These are phyloP conservation scores for Ocimum tenuiflorum DNA, from an alignment of 257 asterid species.

Conservation along the genomic window DNA sequence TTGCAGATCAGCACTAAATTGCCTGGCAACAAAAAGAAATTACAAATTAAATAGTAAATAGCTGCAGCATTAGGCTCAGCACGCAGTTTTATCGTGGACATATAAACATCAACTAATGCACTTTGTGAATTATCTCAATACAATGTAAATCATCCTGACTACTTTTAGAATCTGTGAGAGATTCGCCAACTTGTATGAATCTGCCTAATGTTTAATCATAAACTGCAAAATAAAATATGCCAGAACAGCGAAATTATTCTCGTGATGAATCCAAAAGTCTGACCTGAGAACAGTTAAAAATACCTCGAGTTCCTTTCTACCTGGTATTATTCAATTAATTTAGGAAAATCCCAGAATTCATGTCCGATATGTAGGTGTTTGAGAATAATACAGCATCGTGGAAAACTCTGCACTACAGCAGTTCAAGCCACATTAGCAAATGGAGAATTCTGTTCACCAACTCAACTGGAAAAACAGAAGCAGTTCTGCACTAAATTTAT, in stretches of 20 bases:
- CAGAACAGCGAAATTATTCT: neutral
- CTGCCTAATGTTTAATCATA: neutral
- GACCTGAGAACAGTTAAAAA: neutral
- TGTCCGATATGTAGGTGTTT: neutral
- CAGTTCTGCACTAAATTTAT: neutral
- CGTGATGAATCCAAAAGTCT: neutral
- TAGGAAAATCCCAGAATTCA: neutral
- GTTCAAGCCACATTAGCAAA: conserved; percentile 4
- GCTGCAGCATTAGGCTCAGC: neutral
- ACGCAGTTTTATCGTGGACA: conserved; percentile 4
- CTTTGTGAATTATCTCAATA: neutral
- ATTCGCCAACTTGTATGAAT: neutral
- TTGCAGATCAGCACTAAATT: conserved; percentile 15
- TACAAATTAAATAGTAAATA: neutral
- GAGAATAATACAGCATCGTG: neutral
- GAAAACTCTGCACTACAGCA: neutral
- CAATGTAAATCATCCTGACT: neutral
- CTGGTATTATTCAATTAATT: neutral
- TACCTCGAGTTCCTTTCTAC: neutral
- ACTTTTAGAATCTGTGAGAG: neutral
- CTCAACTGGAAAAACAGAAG: neutral
- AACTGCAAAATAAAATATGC: neutral
- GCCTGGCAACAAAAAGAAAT: neutral
- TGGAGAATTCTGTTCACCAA: conserved; percentile 3
- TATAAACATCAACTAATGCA: neutral